These are phyloP conservation scores for Lodderomyces beijingensis DNA, from an alignment of 1,139 yeast genomes.

Conservation along the genomic window DNA sequence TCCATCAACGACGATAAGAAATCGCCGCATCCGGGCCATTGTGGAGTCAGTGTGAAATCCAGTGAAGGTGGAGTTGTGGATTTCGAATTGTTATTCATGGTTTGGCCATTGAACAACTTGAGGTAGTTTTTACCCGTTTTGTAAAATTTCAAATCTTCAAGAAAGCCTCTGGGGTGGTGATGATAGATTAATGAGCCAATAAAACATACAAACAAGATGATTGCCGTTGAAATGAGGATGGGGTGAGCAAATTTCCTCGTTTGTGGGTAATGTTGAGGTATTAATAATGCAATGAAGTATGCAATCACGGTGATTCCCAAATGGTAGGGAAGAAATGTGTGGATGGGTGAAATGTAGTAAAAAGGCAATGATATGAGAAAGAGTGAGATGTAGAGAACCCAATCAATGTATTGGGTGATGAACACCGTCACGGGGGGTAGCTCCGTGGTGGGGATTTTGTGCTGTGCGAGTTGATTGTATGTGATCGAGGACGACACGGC, in stretches of 20 bases:
- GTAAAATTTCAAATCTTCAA: conserved; percentile 49
- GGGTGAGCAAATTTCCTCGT: conserved; percentile 62
- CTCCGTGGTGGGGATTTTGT: background rate
- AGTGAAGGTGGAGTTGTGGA: conserved; percentile 10
- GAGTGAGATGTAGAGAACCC: conserved; percentile 44
- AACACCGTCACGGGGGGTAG: conserved; percentile 18
- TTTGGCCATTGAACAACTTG: conserved; percentile 45
- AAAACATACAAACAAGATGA: conserved; percentile 58
- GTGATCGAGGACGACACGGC: conserved; percentile 2
- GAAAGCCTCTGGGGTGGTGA: conserved; percentile 41
- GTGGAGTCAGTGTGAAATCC: conserved; percentile 34
- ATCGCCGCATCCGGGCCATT: conserved; percentile 82
- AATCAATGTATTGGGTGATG: conserved; percentile 49
- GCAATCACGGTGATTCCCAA: conserved; percentile 55
- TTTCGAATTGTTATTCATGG: conserved; percentile 27
- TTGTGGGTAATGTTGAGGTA: conserved; percentile 46
- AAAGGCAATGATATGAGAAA: conserved; percentile 54
- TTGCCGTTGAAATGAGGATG: conserved; percentile 59
- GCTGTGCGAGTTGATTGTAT: conserved; percentile 4
- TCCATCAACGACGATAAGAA: conserved; percentile 68
- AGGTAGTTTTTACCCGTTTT: conserved; percentile 69
- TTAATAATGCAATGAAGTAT: conserved; percentile 47
- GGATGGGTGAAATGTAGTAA: conserved; percentile 42
- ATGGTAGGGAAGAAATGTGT: conserved; percentile 59
- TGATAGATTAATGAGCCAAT: conserved; percentile 53